Conservation (phyloP, 2,329 filamentous ascomycete genomes). For the Pseudogymnoascus sp. region DNA sequence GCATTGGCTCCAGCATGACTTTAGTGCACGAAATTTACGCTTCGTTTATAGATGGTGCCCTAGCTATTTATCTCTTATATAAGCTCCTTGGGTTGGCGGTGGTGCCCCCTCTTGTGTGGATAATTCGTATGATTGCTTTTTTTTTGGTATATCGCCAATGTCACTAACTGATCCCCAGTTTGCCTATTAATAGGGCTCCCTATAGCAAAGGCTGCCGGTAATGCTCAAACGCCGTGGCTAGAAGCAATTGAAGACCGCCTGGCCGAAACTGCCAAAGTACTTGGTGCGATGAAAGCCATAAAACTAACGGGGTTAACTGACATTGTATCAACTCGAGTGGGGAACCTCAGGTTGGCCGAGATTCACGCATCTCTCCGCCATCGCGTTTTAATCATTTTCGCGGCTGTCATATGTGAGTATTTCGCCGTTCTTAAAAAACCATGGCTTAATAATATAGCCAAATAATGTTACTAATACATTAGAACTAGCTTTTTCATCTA, state of each 20-base stretch:
- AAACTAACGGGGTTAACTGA: slow-evolving; percentile 11
- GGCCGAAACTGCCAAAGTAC: slow-evolving; percentile 5
- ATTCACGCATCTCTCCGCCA: neutral
- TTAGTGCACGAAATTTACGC: neutral
- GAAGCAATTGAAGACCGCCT: slow-evolving; percentile 13
- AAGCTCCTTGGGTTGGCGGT: neutral
- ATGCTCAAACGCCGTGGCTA: slow-evolving; percentile 6
- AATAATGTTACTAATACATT: neutral
- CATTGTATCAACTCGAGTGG: slow-evolving; percentile 3
- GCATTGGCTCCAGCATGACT: neutral
- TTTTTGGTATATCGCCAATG: neutral
- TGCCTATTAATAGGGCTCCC: neutral
- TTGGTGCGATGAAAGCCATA: slow-evolving; percentile 11
- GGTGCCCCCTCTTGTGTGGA: neutral
- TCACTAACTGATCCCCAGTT: neutral
- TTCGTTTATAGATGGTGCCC: neutral
- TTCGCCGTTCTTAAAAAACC: too few species aligned
- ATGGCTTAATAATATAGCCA: neutral
- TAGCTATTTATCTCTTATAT: neutral
- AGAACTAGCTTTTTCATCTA: neutral
- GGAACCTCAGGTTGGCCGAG: neutral
- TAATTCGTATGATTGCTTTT: neutral
- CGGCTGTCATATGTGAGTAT: neutral
- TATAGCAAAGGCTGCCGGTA: neutral
- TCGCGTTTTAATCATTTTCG: neutral